These are phyloP conservation scores for Fusarium bactridioides DNA, from an alignment of 2,329 filamentous ascomycete species.

Conservation along the genomic window DNA sequence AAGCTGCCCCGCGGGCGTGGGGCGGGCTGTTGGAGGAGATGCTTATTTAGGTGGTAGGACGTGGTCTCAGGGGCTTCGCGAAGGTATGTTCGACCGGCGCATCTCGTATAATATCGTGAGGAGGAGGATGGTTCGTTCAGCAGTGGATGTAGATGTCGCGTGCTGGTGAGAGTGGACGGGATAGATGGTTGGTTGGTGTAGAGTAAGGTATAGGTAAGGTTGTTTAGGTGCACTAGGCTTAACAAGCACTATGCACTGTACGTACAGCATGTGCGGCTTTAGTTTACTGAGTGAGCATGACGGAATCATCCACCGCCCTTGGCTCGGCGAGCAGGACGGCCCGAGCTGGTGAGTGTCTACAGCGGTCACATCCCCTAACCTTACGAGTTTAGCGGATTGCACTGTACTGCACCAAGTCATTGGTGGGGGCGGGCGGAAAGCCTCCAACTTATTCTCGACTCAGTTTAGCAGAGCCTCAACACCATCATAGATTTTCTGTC, in stretches of 20 bases:
- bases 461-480: conserved; percentile 33
- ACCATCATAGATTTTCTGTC: conserved; percentile 32
- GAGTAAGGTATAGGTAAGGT: not conserved
- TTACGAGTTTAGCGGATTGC: conserved; percentile 4
- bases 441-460: conserved; percentile 28
- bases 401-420: not conserved
- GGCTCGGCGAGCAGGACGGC: conserved; percentile 40
- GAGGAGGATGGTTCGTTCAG: not conserved
- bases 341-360: conserved; percentile 31
- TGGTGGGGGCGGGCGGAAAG: conserved; percentile 6
- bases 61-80: conserved; percentile 30
- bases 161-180: conserved; percentile 12
- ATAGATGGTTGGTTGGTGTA: conserved; percentile 6
- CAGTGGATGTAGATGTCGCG: conserved; percentile 12
- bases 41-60: conserved; percentile 24
- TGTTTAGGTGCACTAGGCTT: not conserved
- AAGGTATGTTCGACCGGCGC: conserved; percentile 20
- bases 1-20: conserved; percentile 43
- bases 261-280: conserved; percentile 9
- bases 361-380: conserved; percentile 12
- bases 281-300: conserved; percentile 26
- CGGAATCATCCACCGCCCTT: conserved; percentile 36
- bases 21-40: conserved; percentile 33
- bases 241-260: not conserved
- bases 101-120: conserved; percentile 34